Evolutionary conservation across 208 protist species (phyloP).

Genomic region (Leishmania turanica): DNA sequence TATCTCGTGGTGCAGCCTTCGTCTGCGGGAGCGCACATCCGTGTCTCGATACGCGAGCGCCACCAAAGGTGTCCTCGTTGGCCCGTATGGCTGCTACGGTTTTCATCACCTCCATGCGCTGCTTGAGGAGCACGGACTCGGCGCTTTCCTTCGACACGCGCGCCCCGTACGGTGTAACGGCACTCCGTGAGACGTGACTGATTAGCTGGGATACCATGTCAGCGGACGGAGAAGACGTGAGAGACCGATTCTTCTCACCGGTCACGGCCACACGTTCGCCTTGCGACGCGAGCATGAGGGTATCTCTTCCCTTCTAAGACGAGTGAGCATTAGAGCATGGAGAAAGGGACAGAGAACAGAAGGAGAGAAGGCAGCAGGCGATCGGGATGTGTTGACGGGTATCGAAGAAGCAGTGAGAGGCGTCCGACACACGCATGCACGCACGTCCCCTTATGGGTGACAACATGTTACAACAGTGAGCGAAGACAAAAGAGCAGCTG

Average conservation of each 20-base stretch:
- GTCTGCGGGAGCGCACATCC: not conserved
- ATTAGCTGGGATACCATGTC: conserved; percentile 11
- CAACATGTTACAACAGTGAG: not conserved
- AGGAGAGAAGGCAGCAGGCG: not conserved
- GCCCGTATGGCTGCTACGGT: conserved; percentile 26
- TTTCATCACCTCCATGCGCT: conserved; percentile 25
- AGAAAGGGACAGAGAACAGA: not conserved
- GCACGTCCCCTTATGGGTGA: not conserved
- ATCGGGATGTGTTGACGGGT: not conserved
- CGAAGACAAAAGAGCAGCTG: not conserved
- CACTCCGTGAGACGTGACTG: conserved; percentile 10
- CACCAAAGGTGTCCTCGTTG: conserved; percentile 17
- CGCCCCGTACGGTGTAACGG: not conserved
- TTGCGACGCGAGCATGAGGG: not conserved
- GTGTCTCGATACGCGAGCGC: not conserved
- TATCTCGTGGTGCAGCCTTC: not conserved
- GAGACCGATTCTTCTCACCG: not conserved
- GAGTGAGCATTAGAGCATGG: not conserved
- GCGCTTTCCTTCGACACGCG: conserved; percentile 12
- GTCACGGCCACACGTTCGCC: not conserved
- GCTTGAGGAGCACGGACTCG: conserved; percentile 10
- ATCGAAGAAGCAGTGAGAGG: not conserved
- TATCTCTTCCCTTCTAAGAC: not conserved
- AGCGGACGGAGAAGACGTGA: not conserved
- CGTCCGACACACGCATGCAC: not conserved